These are phyloP conservation scores for Rosa lucieae DNA, from an alignment of 306 rosid genomes.

Conservation along the genomic window DNA sequence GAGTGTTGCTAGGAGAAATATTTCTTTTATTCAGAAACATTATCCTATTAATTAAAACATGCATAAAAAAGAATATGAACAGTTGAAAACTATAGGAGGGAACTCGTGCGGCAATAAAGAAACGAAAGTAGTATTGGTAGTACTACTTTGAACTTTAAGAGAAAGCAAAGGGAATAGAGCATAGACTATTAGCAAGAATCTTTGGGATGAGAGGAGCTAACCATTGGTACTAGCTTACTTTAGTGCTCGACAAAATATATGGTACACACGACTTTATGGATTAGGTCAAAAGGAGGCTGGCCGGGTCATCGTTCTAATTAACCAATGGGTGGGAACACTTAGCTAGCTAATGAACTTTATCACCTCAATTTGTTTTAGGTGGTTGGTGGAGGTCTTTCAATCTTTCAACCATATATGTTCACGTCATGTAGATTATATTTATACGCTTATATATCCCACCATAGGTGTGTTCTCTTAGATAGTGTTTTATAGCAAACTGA, in stretches of 20 bases:
- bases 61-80: neutral
- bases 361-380: neutral
- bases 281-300: neutral
- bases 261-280: neutral
- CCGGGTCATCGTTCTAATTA: neutral
- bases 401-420: neutral
- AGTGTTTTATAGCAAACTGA: too few species aligned
- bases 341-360: neutral
- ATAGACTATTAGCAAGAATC: conserved; percentile 4
- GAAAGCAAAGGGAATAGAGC: conserved; percentile 9
- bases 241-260: neutral
- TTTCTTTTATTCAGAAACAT: neutral
- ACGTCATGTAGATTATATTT: neutral
- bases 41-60: neutral
- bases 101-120: conserved; percentile 18
- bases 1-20: too few species aligned
- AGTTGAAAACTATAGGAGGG: neutral
- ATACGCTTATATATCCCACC: too few species aligned
- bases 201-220: neutral
- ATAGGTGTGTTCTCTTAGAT: too few species aligned
- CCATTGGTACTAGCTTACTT: neutral
- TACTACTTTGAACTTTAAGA: neutral
- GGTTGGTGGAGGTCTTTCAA: neutral
- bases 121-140: neutral
- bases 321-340: conserved; percentile 1